Percentiles rank a stretch among this genome's conserved stretches.
These are phyloP conservation scores for Monosporascus sp. DNA, from an alignment of 2,329 filamentous ascomycete genomes.

Conservation along the genomic window DNA sequence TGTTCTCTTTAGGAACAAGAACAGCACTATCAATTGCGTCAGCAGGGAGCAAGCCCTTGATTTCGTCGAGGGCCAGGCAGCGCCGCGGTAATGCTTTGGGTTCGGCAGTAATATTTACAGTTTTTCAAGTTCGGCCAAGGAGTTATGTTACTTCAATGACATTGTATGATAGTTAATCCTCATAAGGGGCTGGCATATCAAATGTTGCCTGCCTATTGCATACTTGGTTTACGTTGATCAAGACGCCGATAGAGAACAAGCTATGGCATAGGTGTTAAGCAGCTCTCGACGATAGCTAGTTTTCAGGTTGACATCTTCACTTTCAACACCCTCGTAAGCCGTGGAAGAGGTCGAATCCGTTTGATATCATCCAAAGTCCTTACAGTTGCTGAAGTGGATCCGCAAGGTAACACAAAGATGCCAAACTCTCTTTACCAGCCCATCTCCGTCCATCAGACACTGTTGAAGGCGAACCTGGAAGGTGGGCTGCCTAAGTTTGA, in stretches of 20 bases:
- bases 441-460: too few species aligned
- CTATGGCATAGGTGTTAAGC: neutral
- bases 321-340: too few species aligned
- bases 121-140: slow-evolving; percentile 1
- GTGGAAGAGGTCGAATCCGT: too few species aligned
- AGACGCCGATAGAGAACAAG: neutral
- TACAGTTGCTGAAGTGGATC: too few species aligned
- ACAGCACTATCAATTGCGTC: slow-evolving; percentile 88
- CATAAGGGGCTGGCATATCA: neutral
- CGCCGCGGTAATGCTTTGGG: slow-evolving; percentile 24
- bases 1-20: slow-evolving; percentile 90
- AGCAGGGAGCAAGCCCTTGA: slow-evolving; percentile 80
- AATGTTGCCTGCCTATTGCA: neutral
- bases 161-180: neutral
- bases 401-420: too few species aligned
- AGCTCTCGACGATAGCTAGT: too few species aligned
- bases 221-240: neutral
- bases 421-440: too few species aligned
- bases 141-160: slow-evolving; percentile 6
- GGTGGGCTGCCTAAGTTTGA: too few species aligned
- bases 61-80: slow-evolving; percentile 83
- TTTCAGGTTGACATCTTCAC: too few species aligned
- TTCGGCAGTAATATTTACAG: slow-evolving; percentile 3
- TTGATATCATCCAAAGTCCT: too few species aligned
- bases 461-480: too few species aligned